Base-by-base conservation (phyloP, 805 yeast genomes). In the Candida krabiensis region DNA sequence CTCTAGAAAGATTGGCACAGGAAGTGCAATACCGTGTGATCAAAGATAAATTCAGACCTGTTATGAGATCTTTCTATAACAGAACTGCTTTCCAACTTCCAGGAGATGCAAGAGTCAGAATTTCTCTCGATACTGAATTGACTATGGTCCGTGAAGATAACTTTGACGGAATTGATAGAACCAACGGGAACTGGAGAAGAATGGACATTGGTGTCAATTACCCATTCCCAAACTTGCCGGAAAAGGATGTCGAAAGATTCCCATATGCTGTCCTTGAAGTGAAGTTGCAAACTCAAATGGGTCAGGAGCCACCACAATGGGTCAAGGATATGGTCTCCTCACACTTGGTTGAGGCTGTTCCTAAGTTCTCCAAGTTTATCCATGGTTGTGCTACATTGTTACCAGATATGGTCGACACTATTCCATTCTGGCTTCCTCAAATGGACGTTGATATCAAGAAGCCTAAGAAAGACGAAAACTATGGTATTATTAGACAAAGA, bases 251-350 rank as follows among this genome's bases (percentile, higher is more conserved):
- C 35, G 91, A 91, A 58, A 75, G 96, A 54, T 93, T 93, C 68
- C 99, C 99, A 4, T 93, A 93, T 63, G 99, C 99, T 1, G 96
- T 93, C 28, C 72, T 93, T 52, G 99, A 93, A 69, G 99, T 93
- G 43, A 93, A 93, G 66, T 74, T 93, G 47, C 99, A 93, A 66
- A 93, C 99, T 3, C 98, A 93, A 70, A 58, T 93, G 66, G 99
- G 99, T 39, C 99, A 93, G 67, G 99, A 93, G 64, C 99, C 99
- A 19, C 99, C 99, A 8, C 82, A 77, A 45, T 93, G 99, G 99
- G 95, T 93, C 33, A 77, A 93, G 50, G 96, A 91, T 49, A 75
- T 93, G 61, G 90, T 91, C 24, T 70, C 90, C 0, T 83, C 95
- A 19, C 99, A 93, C 63, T 71, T 93, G 35, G 99, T 93, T 28